Percentiles rank a stretch among this genome's conserved stretches.
Evolutionary conservation across 192 early-diverging fungal species (phyloP).

Genomic region (Jimgerdemannia lactiflua): DNA sequence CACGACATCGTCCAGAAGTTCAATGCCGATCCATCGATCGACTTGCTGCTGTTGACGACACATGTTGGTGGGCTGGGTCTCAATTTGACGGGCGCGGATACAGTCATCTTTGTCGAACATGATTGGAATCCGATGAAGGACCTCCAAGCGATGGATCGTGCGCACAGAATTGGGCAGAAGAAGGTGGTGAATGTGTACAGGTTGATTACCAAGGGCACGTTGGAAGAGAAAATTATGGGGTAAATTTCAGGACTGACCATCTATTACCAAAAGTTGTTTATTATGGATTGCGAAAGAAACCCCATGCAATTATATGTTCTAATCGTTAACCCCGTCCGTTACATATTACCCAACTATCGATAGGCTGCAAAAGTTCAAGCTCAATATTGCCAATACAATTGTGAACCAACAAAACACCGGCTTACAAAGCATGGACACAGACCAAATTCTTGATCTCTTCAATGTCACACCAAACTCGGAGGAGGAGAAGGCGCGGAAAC

Average conservation of each 20-base stretch:
- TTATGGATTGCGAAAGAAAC: no score
- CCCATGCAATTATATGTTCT: no score
- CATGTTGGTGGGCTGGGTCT: conserved; percentile 96
- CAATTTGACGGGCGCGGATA: conserved; percentile 98
- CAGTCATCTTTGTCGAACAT: conserved; percentile 98
- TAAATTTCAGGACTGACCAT: conserved; percentile 22
- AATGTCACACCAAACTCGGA: conserved; percentile 57
- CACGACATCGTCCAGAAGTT: conserved; percentile 93
- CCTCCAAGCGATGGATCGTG: conserved; percentile 99
- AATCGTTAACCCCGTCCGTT: no score
- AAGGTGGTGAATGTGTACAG: conserved; percentile 98
- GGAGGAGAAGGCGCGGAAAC: conserved; percentile 28
- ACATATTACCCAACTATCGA: no score
- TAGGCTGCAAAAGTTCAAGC: conserved; percentile 95
- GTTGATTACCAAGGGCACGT: conserved; percentile 92
- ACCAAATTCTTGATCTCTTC: conserved; percentile 94
- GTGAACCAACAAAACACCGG: conserved; percentile 97
- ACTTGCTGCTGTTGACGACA: conserved; percentile 92
- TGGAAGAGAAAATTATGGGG: conserved; percentile 99
- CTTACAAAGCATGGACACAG: conserved; percentile 92
- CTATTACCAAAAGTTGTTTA: background rate
- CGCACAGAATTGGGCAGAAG: conserved; percentile 97
- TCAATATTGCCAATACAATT: conserved; percentile 93
- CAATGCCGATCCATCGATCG: conserved; percentile 95
- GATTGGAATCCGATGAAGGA: conserved; percentile 99